Base-by-base conservation (phyloP, 257 asterid species). In the Datura wrightii region DNA sequence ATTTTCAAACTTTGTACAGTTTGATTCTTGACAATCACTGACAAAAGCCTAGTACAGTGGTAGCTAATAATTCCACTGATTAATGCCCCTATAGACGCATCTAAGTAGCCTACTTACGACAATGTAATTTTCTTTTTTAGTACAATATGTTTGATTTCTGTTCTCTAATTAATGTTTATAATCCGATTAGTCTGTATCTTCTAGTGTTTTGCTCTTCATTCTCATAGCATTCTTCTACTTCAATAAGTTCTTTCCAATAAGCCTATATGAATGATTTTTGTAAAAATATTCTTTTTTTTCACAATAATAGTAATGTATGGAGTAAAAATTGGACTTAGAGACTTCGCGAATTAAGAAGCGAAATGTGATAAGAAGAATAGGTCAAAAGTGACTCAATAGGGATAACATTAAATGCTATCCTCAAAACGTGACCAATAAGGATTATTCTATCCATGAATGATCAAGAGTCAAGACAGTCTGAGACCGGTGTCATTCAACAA, bases 1-100 rank as follows among this genome's bases (percentile, higher is more conserved):
- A 37, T 39, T 69, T 66, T 69, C 78, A 69, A 69, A 69, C 34
- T 69, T 69, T 15, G 34, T 39, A 39, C 78, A 39, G 78, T 39
- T 69, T 3, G 8, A 39, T 69, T 69, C 6, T 67, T 67, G 76
- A 41, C 76, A 67, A 37, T 67, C 16, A 6, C 1, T 7, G 39
- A 1, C 7, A 69, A 37, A 39, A 16, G 52, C 78, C 14, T 69
- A 67, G 3, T 36, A 66, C 6, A 67, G 78, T 39, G 52, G 7
- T 67, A 69, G 14, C 34, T 39, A 39, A 4, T 42, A 18, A 42
- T 42, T 41, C 19, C 31, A 70, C 14, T 42, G 4, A 42, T 4
- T 69, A 69, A 15, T 39, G 55, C 50, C 50, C 6, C 18, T n/a
- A 18, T n/a, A 2, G 79, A 42, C 14, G 18, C 55, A 42, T 42